Evolutionary conservation across 257 asterid genomes (phyloP).

Genomic region (Marsdenia floribunda): DNA sequence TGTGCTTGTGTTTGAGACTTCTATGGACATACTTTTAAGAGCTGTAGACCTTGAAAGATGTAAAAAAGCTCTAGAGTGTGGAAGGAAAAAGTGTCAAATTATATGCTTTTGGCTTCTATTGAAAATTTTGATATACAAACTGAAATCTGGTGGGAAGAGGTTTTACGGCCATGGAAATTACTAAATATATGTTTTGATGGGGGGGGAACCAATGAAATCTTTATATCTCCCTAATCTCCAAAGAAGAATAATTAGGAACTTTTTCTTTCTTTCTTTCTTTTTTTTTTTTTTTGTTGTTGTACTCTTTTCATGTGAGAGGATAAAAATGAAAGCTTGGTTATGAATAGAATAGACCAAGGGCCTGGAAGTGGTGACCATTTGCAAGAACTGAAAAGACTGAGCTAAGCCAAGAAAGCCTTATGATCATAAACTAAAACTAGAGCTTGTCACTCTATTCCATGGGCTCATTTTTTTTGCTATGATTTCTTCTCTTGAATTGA

Average conservation of each 20-base stretch:
- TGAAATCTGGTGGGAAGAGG: background rate
- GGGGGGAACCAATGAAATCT: background rate
- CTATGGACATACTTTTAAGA: no score
- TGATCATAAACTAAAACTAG: background rate
- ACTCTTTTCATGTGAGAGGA: background rate
- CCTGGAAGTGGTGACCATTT: no score
- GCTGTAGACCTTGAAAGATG: background rate
- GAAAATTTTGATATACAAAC: background rate
- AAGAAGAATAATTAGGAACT: background rate
- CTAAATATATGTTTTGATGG: background rate
- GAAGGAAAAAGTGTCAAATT: background rate
- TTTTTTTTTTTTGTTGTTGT: no score
- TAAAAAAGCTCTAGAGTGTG: background rate
- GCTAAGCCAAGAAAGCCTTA: background rate
- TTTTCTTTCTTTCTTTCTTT: no score
- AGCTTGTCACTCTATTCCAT: background rate
- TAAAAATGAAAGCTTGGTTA: no score
- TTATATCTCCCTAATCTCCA: background rate
- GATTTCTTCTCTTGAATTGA: background rate
- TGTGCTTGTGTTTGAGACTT: background rate
- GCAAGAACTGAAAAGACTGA: no score
- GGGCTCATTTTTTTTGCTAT: background rate
- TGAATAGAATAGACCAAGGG: no score
- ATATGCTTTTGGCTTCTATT: background rate
- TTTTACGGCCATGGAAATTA: background rate